Conservation (phyloP, 106 monocot genomes). For the Phalaenopsis equestris region DNA sequence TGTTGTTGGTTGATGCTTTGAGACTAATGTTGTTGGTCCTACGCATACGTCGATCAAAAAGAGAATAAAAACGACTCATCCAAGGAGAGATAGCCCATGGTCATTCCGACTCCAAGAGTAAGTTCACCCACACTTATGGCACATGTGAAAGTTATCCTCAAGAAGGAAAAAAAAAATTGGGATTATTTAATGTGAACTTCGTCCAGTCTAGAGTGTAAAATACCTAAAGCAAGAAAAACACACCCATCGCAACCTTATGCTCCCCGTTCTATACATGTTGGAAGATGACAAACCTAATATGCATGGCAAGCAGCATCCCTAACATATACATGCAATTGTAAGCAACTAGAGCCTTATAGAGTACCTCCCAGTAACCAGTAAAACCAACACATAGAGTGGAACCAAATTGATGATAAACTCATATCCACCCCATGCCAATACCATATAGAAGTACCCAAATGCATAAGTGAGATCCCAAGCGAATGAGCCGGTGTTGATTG, state of each 20-base stretch:
- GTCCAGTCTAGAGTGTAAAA: conserved; percentile 75
- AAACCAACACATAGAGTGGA: conserved; percentile 62
- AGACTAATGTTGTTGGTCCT: conserved; percentile 79
- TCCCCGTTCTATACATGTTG: conserved; percentile 82
- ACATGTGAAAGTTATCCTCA: conserved; percentile 51
- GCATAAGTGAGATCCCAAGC: conserved; percentile 58
- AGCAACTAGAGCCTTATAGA: conserved; percentile 73
- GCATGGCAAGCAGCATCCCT: conserved; percentile 76
- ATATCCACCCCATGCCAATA: conserved; percentile 77
- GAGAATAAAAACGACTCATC: conserved; percentile 73
- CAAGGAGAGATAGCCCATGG: conserved; percentile 78
- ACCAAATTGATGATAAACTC: conserved; percentile 70
- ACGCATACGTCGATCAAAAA: conserved; percentile 83
- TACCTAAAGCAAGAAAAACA: conserved; percentile 78
- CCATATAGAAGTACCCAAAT: conserved; percentile 79
- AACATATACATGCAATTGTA: conserved; percentile 66
- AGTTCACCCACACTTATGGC: conserved; percentile 52
- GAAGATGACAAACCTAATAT: conserved; percentile 71
- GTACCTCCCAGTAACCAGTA: conserved; percentile 68
- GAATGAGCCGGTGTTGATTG: conserved; percentile 54
- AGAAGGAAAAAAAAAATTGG: conserved; percentile 49
- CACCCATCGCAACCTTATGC: conserved; percentile 79
- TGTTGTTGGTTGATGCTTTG: conserved; percentile 77
- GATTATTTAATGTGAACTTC: conserved; percentile 52
- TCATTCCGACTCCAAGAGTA: conserved; percentile 59